These are phyloP conservation scores for Vicia sativa DNA, from an alignment of 306 rosid genomes.

Conservation along the genomic window DNA sequence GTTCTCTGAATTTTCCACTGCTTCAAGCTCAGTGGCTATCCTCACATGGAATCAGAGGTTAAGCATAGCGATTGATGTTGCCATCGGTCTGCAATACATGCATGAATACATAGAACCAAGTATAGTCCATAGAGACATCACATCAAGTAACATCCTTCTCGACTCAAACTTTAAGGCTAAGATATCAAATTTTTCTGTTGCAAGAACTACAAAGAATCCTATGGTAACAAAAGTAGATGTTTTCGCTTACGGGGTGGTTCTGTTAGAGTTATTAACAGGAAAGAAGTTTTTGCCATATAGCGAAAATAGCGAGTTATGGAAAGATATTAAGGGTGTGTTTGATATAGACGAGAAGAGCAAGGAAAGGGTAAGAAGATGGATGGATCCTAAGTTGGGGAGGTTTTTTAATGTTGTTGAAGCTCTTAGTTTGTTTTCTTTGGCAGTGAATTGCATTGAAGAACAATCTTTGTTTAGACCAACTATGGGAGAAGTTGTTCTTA, in stretches of 20 bases:
- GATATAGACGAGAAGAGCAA: slow-evolving; percentile 44
- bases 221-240: slow-evolving; percentile 55
- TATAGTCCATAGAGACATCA: slow-evolving; percentile 65
- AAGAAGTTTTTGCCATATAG: slow-evolving; percentile 43
- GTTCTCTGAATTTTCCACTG: slow-evolving; percentile 32
- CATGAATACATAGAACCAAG: slow-evolving; percentile 72
- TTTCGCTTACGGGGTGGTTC: slow-evolving; percentile 60
- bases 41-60: slow-evolving; percentile 73
- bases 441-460: slow-evolving; percentile 55
- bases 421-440: slow-evolving; percentile 49
- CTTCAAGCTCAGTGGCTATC: too few relatives aligned
- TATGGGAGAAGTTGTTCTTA: slow-evolving; percentile 54
- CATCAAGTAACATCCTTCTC: slow-evolving; percentile 62
- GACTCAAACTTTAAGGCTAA: slow-evolving; percentile 63
- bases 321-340: slow-evolving; percentile 44
- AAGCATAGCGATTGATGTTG: slow-evolving; percentile 66
- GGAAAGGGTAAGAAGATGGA: slow-evolving; percentile 54
- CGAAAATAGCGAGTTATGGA: slow-evolving; percentile 59
- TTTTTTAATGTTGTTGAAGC: slow-evolving; percentile 50
- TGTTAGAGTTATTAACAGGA: slow-evolving; percentile 64
- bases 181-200: slow-evolving; percentile 65
- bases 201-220: slow-evolving; percentile 44
- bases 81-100: slow-evolving; percentile 66
- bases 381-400: slow-evolving; percentile 51
- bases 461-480: slow-evolving; percentile 51